Percentiles rank a stretch among this genome's conserved stretches.
phyloP scores from a whole-genome alignment of 2,329 filamentous ascomycete genomes.

The Penicillium sp. region DNA sequence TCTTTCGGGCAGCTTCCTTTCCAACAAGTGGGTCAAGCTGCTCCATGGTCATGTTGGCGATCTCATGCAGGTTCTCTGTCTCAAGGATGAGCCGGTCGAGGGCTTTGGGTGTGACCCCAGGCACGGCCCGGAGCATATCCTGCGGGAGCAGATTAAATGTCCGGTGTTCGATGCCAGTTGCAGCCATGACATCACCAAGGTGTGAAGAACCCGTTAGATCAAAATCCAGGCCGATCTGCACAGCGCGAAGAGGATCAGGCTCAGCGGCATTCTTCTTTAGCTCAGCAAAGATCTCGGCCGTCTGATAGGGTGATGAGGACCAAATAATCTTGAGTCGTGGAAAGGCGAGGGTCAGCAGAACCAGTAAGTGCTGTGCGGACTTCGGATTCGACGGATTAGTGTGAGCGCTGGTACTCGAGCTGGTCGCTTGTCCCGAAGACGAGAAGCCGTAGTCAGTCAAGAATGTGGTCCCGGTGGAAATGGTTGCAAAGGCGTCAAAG shows the following conservation, averaged over 20 bases:
- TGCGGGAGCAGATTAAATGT: constrained; percentile 82
- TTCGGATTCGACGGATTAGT: constrained; percentile 65
- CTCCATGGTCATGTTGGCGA: constrained; percentile 80
- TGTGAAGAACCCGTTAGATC: constrained; percentile 39
- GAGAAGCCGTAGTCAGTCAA: constrained; percentile 58
- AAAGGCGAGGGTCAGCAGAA: constrained; percentile 89
- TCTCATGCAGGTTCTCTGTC: constrained; percentile 73
- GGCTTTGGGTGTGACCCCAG: constrained; percentile 80
- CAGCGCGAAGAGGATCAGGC: constrained; percentile 85
- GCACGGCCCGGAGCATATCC: constrained; percentile 85
- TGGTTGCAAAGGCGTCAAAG: constrained; percentile 65
- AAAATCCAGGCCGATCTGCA: constrained; percentile 74
- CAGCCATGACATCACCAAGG: constrained; percentile 57
- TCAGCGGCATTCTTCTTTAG: constrained; percentile 88
- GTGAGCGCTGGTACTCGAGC: constrained; percentile 62
- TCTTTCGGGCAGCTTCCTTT: constrained; percentile 72
- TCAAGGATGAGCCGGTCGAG: constrained; percentile 71
- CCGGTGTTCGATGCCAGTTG: constrained; percentile 58
- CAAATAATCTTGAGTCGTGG: constrained; percentile 89
- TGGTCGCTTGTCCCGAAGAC: constrained; percentile 44
- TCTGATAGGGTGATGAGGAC: constrained; percentile 91
- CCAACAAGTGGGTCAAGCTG: constrained; percentile 77
- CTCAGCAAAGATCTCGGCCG: constrained; percentile 92
- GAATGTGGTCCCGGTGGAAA: constrained; percentile 43
- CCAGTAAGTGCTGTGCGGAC: constrained; percentile 88